A percentile compares a stretch with the other conserved stretches of the same genome.
phyloP scores from a whole-genome alignment of 305 asterid species.

The Andrographis paniculata region DNA sequence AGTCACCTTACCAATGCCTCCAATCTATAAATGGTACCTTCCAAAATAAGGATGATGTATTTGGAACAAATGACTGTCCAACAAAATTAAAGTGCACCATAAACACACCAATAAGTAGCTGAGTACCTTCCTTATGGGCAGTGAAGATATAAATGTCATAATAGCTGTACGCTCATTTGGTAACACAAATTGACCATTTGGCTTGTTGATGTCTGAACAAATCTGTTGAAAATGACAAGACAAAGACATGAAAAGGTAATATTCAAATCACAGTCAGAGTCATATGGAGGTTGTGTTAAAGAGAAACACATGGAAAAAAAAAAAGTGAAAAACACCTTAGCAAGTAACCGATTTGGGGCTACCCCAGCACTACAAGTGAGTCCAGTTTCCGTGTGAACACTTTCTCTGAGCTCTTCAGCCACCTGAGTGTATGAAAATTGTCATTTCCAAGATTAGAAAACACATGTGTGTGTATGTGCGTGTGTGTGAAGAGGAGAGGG shows the following conservation, averaged over 20 bases:
- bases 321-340: conserved; percentile 52
- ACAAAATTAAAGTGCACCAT: conserved; percentile 3
- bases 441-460: no score
- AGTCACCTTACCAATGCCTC: conserved; percentile 97
- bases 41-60: conserved; percentile 16
- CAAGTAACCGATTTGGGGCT: conserved; percentile 84
- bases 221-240: conserved; percentile 40
- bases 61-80: conserved; percentile 3
- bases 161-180: conserved; percentile 77
- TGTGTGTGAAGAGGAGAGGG: conserved; percentile 2
- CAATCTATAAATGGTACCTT: conserved; percentile 49
- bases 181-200: conserved; percentile 88
- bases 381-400: conserved; percentile 69
- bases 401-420: conserved; percentile 77
- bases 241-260: conserved; percentile 4
- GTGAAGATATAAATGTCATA: conserved; percentile 81
- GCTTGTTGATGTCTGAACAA: conserved; percentile 94
- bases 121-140: conserved; percentile 88
- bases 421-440: conserved; percentile 52
- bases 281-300: no score
- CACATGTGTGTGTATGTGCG: not conserved
- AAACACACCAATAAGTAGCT: conserved; percentile 14
- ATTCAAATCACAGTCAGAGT: not conserved
- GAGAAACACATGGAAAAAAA: not conserved
- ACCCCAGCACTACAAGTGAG: conserved; percentile 99